Evolutionary conservation across 2,329 filamentous ascomycete species (phyloP).

Genomic region (Pseudogymnoascus sp.): DNA sequence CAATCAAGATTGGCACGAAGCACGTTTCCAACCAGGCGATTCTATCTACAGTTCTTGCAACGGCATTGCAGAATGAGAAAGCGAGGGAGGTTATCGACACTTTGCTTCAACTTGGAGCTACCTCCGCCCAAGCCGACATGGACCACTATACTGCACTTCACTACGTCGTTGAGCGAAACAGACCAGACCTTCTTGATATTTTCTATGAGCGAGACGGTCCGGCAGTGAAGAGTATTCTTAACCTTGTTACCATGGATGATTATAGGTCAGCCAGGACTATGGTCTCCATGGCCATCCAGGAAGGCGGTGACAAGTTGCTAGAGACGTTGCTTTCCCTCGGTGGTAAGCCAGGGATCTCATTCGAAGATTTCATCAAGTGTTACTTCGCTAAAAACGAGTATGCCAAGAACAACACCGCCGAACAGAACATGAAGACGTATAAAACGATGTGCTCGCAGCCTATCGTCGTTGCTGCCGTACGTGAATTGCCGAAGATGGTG

Average conservation of each 20-base stretch:
- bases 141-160: slow-evolving; percentile 58
- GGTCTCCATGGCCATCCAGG: slow-evolving; percentile 49
- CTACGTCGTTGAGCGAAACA: slow-evolving; percentile 46
- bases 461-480: slow-evolving; percentile 49
- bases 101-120: slow-evolving; percentile 62
- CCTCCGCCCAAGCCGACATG: slow-evolving; percentile 62
- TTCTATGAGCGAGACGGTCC: slow-evolving; percentile 49
- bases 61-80: slow-evolving; percentile 53
- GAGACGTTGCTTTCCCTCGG: slow-evolving; percentile 55
- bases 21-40: slow-evolving; percentile 48
- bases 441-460: slow-evolving; percentile 49
- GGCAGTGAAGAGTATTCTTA: slow-evolving; percentile 54
- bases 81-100: slow-evolving; percentile 56
- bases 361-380: slow-evolving; percentile 54
- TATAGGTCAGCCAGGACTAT: slow-evolving; percentile 33
- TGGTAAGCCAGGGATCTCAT: slow-evolving; percentile 49
- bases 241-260: slow-evolving; percentile 46
- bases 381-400: slow-evolving; percentile 36
- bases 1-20: slow-evolving; percentile 52
- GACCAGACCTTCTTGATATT: slow-evolving; percentile 38
- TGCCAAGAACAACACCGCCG: slow-evolving; percentile 31
- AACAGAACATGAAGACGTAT: slow-evolving; percentile 43
- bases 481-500: slow-evolving; percentile 39
- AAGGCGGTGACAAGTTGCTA: slow-evolving; percentile 43
- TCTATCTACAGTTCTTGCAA: slow-evolving; percentile 59